These are phyloP conservation scores for Casuarina equisetifolia DNA, from an alignment of 306 rosid species.

Conservation along the genomic window DNA sequence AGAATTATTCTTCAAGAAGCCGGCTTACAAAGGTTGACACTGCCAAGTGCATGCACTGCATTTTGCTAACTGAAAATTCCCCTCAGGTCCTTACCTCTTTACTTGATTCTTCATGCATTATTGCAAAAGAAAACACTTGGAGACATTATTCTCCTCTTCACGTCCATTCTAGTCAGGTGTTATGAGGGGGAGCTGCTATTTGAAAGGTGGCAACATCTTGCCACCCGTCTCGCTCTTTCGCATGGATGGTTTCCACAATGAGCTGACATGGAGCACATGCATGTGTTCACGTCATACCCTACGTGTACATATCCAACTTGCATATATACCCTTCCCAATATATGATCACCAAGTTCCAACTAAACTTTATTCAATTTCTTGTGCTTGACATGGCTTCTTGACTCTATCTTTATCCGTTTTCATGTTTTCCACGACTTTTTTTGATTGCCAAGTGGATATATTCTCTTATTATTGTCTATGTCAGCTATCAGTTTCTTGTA, in stretches of 20 bases:
- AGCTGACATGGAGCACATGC: slow-evolving; percentile 19
- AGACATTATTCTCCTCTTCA: slow-evolving; percentile 34
- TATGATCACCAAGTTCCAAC: background rate
- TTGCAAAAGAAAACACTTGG: slow-evolving; percentile 48
- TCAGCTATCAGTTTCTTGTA: no score
- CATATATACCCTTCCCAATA: background rate
- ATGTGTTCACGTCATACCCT: slow-evolving; percentile 26
- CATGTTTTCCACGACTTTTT: no score
- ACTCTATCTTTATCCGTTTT: no score
- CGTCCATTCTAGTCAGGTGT: slow-evolving; percentile 45
- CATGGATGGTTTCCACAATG: slow-evolving; percentile 25
- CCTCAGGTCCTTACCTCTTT: slow-evolving; percentile 49
- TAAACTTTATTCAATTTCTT: background rate
- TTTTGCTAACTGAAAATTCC: slow-evolving; percentile 33
- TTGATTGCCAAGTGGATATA: no score
- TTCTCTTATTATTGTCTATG: no score
- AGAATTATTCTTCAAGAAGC: slow-evolving; percentile 27
- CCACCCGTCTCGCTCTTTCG: background rate
- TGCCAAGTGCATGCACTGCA: slow-evolving; percentile 36
- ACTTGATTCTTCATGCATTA: slow-evolving; percentile 78
- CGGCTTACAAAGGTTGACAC: slow-evolving; percentile 33
- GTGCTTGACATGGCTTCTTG: no score
- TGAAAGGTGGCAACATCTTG: slow-evolving; percentile 37
- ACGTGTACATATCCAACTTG: slow-evolving; percentile 19
- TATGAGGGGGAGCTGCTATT: slow-evolving; percentile 73